These are phyloP conservation scores for Aspergillus sojae DNA, from an alignment of 2,329 filamentous ascomycete genomes.

Conservation along the genomic window DNA sequence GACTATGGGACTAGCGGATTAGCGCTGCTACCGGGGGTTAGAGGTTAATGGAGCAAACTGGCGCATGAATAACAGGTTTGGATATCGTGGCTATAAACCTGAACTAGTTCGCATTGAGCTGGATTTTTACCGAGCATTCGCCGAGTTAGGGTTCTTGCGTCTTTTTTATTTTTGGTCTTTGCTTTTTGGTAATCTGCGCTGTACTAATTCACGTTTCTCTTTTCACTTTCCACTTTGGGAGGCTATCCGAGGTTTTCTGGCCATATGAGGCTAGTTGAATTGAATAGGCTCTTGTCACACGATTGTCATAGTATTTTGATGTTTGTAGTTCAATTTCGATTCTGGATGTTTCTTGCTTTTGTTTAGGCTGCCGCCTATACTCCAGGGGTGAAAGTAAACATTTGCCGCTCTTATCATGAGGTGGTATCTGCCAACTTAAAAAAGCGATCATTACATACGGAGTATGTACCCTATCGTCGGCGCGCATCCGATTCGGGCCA, in stretches of 20 bases:
- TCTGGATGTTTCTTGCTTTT: neutral
- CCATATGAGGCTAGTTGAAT: neutral
- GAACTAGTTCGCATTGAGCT: neutral
- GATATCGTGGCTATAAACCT: neutral
- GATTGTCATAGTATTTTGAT: neutral
- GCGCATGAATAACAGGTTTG: neutral
- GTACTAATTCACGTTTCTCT: neutral
- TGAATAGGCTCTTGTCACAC: neutral
- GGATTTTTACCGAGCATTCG: neutral
- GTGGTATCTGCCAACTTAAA: neutral
- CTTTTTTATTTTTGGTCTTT: neutral
- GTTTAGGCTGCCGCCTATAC: neutral
- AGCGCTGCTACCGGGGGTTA: conserved; percentile 8
- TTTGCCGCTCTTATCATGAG: neutral
- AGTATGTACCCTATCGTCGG: neutral
- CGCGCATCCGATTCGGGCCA: conserved; percentile 4
- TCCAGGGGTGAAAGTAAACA: neutral
- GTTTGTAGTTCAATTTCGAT: neutral
- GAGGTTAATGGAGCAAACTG: conserved; percentile 7
- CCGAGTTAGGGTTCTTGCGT: neutral
- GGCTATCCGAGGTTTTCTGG: neutral
- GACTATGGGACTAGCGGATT: conserved; percentile 1
- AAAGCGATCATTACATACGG: neutral
- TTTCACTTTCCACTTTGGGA: neutral
- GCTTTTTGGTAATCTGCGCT: neutral